Evolutionary conservation across 2,329 filamentous ascomycete genomes (phyloP), one percentile per base, ranked within the genome.

Genomic region (Ophiocordyceps unilateralis): DNA sequence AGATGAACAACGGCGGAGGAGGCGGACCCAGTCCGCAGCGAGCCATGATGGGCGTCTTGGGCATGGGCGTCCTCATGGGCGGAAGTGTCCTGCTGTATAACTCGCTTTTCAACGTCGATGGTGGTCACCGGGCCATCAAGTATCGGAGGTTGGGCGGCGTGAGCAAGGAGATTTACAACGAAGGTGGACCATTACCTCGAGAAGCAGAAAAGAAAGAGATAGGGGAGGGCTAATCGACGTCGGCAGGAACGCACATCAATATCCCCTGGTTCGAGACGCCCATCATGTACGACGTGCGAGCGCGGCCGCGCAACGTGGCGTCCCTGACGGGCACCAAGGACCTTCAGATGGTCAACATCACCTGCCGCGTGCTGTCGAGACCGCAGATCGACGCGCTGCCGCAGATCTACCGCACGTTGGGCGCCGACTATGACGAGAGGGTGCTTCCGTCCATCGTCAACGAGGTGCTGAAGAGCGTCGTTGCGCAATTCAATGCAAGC

Each of bases 271-370:
- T 98, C 65, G 91, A 98, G 67, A 94, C 88, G 5, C 87, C 91
- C 42, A 78, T 98, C 62, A 81, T 88, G 55, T 98, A 96, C 71
- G 89, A 98, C 63, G 91, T 98, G 54, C 89, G 91, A 66, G 91
- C 91, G 47, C 95, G 89, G 72, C 91, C 91, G 56, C 81, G 91
- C 61, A 95, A 93, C 58, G 88, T 98, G 54, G 83, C 91, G 51
- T 96, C 91, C 51, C 76, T 98, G 51, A 98, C 91, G 46, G 91
- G 91, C 54, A 98, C 91, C 58, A 98, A 98, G 73, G 91, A 98
- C 66, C 69, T 98, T 65, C 91, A 98, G 71, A 98, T 98, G 91
- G 91, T 96, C 60, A 98, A 98, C 76, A 96, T 98, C 61, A 98
- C 89, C 58, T 98, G 91, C 67, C 89, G 91, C 84, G 91, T 98